These are phyloP conservation scores for Daldinia decipiens DNA, from an alignment of 495 filamentous ascomycete genomes.

Conservation along the genomic window DNA sequence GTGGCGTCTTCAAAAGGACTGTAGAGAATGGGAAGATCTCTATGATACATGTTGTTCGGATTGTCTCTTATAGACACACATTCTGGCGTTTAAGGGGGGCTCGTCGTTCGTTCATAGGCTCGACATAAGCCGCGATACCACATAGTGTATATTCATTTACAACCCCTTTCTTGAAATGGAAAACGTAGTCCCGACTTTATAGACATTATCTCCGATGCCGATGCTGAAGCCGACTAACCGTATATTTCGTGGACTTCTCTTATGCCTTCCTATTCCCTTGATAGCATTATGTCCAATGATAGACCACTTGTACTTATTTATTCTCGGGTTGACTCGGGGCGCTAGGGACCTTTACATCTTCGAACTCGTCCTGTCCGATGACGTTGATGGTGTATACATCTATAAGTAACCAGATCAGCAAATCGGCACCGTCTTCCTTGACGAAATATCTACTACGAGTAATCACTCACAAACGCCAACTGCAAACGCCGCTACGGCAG, in stretches of 20 bases:
- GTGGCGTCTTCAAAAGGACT: constrained; percentile 22
- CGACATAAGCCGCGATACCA: constrained; percentile 44
- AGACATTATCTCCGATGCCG: background rate
- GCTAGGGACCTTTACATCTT: constrained; percentile 89
- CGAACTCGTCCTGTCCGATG: constrained; percentile 97
- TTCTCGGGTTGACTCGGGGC: constrained; percentile 61
- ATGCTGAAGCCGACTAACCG: background rate
- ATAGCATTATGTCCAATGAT: background rate
- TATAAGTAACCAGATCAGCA: constrained; percentile 49
- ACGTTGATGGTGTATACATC: constrained; percentile 89
- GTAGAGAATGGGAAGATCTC: constrained; percentile 24
- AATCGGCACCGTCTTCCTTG: background rate
- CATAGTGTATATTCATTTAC: constrained; percentile 26
- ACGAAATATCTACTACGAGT: background rate
- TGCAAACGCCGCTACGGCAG: constrained; percentile 73
- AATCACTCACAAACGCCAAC: constrained; percentile 79
- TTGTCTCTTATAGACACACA: constrained; percentile 41
- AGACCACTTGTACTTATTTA: constrained; percentile 44
- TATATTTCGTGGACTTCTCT: constrained; percentile 1
- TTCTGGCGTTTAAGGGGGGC: constrained; percentile 38
- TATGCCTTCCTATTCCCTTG: background rate
- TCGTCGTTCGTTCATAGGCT: constrained; percentile 28
- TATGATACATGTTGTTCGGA: constrained; percentile 30
- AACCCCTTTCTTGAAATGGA: constrained; percentile 7
- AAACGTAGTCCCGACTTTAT: constrained; percentile 14